Evolutionary conservation across 768 basidiomycete species (phyloP).

Genomic region (Rhodotorula kratochvilovae): DNA sequence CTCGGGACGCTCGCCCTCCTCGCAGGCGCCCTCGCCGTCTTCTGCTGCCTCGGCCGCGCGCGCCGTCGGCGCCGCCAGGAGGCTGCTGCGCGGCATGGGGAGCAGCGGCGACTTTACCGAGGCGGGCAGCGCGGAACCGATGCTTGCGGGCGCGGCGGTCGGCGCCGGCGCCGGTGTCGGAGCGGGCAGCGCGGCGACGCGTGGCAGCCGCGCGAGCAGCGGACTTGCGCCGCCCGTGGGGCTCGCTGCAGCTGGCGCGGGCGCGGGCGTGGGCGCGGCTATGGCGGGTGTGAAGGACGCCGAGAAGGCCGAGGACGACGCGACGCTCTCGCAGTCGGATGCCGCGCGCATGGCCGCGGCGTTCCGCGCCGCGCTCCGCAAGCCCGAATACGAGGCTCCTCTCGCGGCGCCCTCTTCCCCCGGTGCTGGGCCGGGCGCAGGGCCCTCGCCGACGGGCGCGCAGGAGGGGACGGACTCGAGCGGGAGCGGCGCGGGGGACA

Average conservation of each 20-base stretch:
- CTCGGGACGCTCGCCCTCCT: conserved; percentile 78
- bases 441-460: conserved; percentile 47
- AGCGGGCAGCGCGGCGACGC: neutral
- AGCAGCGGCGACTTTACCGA: conserved; percentile 46
- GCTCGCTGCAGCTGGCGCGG: neutral
- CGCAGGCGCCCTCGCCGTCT: conserved; percentile 62
- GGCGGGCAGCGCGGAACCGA: conserved; percentile 66
- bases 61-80: conserved; percentile 48
- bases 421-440: conserved; percentile 19
- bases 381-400: conserved; percentile 65
- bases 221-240: neutral
- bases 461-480: conserved; percentile 2
- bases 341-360: conserved; percentile 91
- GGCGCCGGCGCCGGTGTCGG: neutral
- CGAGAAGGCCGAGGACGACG: neutral
- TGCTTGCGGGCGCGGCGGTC: conserved; percentile 61
- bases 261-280: neutral
- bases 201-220: neutral
- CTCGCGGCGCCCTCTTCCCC: too few species aligned
- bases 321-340: conserved; percentile 67
- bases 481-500: neutral
- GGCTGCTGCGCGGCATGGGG: conserved; percentile 45
- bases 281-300: neutral
- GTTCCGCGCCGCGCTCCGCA: conserved; percentile 78
- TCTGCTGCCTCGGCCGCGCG: conserved; percentile 67